These are phyloP conservation scores for Capsaspora owczarzaki DNA, from an alignment of 78 protist species.

Conservation along the genomic window DNA sequence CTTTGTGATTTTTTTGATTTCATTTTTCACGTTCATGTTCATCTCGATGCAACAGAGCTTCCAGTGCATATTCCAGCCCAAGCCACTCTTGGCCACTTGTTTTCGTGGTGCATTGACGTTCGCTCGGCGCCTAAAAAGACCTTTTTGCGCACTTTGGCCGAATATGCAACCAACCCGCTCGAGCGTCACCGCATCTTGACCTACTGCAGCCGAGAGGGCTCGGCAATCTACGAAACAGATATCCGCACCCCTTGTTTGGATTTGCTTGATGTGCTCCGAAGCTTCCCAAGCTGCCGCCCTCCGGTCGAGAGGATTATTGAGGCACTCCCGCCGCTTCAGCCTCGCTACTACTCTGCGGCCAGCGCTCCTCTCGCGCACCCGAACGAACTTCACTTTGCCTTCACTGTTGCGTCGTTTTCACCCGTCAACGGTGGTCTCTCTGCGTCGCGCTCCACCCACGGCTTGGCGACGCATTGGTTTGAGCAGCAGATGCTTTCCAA, in stretches of 20 bases:
- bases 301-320: constrained; percentile 9
- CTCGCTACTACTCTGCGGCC: constrained; percentile 32
- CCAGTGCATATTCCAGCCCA: too few species aligned
- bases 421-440: background rate
- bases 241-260: background rate
- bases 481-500: background rate
- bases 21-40: too few species aligned
- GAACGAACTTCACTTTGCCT: constrained; percentile 14
- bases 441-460: background rate
- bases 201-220: constrained; percentile 8
- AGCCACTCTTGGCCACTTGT: too few species aligned
- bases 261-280: constrained; percentile 10
- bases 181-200: constrained; percentile 1
- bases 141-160: constrained; percentile 14
- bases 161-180: background rate
- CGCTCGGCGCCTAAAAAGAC: constrained; percentile 16
- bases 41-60: too few species aligned
- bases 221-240: background rate
- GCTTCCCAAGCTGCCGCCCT: constrained; percentile 17
- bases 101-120: too few species aligned
- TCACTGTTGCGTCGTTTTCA: constrained; percentile 3
- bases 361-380: background rate
- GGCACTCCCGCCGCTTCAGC: constrained; percentile 5
- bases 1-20: too few species aligned
- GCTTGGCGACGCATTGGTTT: background rate